Evolutionary conservation across 75 land plant species (phyloP).

Genomic region (Sequoia sempervirens): DNA sequence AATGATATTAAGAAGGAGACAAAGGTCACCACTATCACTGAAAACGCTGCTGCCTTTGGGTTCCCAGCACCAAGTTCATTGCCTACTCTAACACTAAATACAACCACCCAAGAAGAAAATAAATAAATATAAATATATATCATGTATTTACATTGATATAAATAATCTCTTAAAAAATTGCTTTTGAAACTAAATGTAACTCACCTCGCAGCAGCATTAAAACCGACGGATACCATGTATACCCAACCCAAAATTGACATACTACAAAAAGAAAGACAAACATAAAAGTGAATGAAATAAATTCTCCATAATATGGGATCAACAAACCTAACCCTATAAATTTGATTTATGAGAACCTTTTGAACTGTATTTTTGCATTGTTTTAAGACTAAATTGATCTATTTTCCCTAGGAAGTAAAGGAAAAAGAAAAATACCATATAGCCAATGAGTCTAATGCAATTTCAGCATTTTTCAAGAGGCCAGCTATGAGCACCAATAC

Average conservation of each 20-base stretch:
- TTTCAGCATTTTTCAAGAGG: conserved; percentile 34
- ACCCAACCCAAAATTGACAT: conserved; percentile 38
- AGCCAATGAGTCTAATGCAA: conserved; percentile 48
- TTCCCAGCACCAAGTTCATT: conserved; percentile 72
- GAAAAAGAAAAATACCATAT: conserved; percentile 30
- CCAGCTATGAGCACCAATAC: conserved; percentile 51
- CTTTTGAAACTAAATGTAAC: background rate
- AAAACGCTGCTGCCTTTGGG: conserved; percentile 50
- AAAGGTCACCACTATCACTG: conserved; percentile 40
- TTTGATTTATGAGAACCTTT: background rate
- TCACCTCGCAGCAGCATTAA: conserved; percentile 77
- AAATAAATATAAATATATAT: no score
- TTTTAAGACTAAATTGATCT: background rate
- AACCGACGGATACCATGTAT: conserved; percentile 72
- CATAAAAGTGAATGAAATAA: background rate
- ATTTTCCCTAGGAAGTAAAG: background rate
- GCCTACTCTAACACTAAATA: conserved; percentile 44
- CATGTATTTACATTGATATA: no score
- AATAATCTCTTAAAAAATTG: background rate
- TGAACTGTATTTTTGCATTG: background rate
- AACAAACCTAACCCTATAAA: background rate
- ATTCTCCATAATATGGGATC: background rate
- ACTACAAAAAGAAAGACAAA: conserved; percentile 24
- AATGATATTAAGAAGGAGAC: conserved; percentile 30
- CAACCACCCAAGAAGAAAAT: background rate